Base-by-base conservation (phyloP, 1,284 basidiomycete genomes). In the Volvariella volvacea region DNA sequence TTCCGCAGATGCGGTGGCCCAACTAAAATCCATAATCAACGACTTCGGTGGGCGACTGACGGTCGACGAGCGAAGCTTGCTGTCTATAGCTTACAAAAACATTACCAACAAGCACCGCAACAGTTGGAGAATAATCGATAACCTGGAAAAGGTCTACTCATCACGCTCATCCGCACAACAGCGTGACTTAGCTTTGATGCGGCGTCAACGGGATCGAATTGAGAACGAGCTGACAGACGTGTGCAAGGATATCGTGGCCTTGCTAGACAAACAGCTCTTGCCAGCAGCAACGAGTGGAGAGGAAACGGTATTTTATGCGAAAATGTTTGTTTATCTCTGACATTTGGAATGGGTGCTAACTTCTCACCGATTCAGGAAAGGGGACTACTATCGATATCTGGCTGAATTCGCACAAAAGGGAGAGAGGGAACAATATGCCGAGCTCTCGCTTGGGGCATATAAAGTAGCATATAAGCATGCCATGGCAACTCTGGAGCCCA, bases 61-160 rank as follows among this genome's bases (percentile, higher is more conserved):
- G 19, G 63, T 74, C 44, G 81, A 84, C 50, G 82, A 84, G 57
- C 77, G 81, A 43, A 85, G 78, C 55, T 66, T 84, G 4, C 68
- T 85, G 33, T 84, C 81, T 3, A 72, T 84, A 40, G 81, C 81
- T 16, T 84, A 81, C 60, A 84, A 85, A 65, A 83, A 82, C 51
- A 60, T 78, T 45, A 84, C 79, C 3, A 79, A 79, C 49, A 66
- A 58, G 15, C 68, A 80, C 38, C 77, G 81, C 39, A 73, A 70
- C 45, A 78, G 78, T 51, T 83, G 80, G 80, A 73, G 82, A 45
- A 67, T 71, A 41, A 65, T 82, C 46, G 74, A 80, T 46, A 65
- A 65, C 17, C 57, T 81, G 33, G 76, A 79, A 57, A 78, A 75
- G 54, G 59, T 70, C 48, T 71, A 75, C 50, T 60, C 62, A 4